phyloP scores from a whole-genome alignment of 23 red algal genomes.

The Gracilariopsis chorda region DNA sequence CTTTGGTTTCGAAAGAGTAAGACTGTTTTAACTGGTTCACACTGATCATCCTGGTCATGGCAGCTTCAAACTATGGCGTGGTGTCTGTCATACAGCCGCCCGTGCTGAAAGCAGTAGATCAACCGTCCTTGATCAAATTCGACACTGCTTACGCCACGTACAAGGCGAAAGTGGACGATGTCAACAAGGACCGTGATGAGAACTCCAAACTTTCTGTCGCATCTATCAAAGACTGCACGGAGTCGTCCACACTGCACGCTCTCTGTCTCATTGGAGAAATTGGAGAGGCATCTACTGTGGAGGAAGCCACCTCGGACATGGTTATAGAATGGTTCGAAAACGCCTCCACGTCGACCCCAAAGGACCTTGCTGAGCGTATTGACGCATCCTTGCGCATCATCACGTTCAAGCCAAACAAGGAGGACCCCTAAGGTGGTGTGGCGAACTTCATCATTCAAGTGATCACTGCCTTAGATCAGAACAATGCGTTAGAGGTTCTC shows the following conservation, averaged over 20 bases:
- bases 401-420: not conserved
- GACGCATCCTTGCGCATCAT: not conserved
- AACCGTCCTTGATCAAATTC: conserved; percentile 24
- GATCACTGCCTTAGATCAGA: not conserved
- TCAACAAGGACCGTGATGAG: conserved; percentile 1
- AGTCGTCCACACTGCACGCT: not conserved
- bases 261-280: conserved; percentile 19
- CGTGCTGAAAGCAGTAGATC: not conserved
- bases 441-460: not conserved
- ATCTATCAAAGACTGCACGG: not conserved
- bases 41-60: not conserved
- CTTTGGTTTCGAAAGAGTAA: not conserved
- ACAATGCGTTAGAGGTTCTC: not conserved
- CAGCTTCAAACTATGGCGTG: not conserved
- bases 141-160: not conserved
- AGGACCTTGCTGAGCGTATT: conserved; percentile 6
- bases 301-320: not conserved
- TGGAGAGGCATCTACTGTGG: not conserved
- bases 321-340: not conserved
- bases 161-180: not conserved
- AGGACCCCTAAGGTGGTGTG: not conserved
- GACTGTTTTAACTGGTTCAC: not conserved
- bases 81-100: not conserved
- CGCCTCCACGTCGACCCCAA: not conserved
- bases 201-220: not conserved